Base-by-base conservation (phyloP, 805 yeast species). In the Myxozyma melibiosi region DNA sequence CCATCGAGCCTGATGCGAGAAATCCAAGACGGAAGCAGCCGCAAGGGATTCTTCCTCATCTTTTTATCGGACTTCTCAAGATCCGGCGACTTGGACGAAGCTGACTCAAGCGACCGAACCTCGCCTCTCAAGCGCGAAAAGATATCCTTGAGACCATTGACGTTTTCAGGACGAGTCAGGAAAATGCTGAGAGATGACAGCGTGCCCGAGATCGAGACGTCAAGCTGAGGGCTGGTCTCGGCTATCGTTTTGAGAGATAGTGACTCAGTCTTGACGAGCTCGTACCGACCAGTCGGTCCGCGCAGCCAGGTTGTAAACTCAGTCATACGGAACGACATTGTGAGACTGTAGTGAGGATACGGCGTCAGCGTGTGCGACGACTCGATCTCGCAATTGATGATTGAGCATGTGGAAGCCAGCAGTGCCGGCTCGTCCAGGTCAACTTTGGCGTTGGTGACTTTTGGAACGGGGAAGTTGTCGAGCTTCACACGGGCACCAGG, bases 401-500 rank as follows among this genome's bases (percentile, higher is more conserved):
- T 68, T 3, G 71, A 64, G 31, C 74, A 68, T 2, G 69, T 64
- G 4, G 70, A 58, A 18, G 73, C 69, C 27, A 74, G 71, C 68
- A 74, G 70, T 28, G 70, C 53, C 22, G 63, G 57, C 8, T 51
- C 44, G 14, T 59, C 55, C 3, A n/a, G 13, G 3, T 41, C 50
- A 18, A 57, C 42, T 27, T 56, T n/a, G n/a, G n/a, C n/a, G n/a
- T n/a, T n/a, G n/a, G n/a, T n/a, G n/a, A n/a, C n/a, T n/a, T n/a
- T n/a, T n/a, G n/a, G n/a, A n/a, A n/a, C n/a, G n/a, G n/a, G n/a
- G n/a, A n/a, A n/a, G 20, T 64, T 62, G 25, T 47, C 37, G n/a
- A 70, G 65, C 4, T 68, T 57, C 13, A 70, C 51, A 44, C 73
- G 56, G 0, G 72, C 69, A 11, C 72, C 72, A 3, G 73, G 73